phyloP scores from a whole-genome alignment of 2,329 filamentous ascomycete species.

The Chaetomium olivaceum region DNA sequence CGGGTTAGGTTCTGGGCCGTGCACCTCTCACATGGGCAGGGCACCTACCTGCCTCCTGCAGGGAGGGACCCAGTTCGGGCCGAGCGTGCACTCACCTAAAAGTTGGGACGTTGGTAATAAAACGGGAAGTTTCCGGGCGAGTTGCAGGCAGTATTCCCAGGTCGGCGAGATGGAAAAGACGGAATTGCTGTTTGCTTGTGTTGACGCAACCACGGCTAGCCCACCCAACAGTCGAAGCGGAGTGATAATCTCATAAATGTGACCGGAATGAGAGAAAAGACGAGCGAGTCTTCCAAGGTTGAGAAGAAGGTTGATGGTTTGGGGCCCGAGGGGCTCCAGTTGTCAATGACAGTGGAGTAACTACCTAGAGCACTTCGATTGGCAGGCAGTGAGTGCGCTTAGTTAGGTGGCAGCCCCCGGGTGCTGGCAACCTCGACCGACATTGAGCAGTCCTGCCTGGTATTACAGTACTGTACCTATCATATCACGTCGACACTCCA shows the following conservation, averaged over 20 bases:
- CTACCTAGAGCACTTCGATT: neutral
- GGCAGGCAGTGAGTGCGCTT: neutral
- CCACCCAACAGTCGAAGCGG: neutral
- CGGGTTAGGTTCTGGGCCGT: constrained; percentile 9
- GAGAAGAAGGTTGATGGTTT: neutral
- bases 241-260: neutral
- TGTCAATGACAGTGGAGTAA: neutral
- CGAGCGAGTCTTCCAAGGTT: neutral
- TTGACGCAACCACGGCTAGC: neutral
- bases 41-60: neutral
- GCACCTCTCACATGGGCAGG: neutral
- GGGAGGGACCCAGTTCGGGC: neutral
- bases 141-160: neutral
- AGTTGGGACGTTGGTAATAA: neutral
- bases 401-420: neutral
- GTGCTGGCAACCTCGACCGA: neutral
- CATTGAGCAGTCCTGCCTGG: neutral
- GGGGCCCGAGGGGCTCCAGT: neutral
- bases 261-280: neutral
- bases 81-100: neutral
- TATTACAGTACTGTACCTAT: neutral
- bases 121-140: neutral
- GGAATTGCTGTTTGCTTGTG: neutral
- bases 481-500: neutral
- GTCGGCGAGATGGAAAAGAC: neutral